Base-by-base conservation (phyloP, 495 filamentous ascomycete species). In the Cercophora samala region DNA sequence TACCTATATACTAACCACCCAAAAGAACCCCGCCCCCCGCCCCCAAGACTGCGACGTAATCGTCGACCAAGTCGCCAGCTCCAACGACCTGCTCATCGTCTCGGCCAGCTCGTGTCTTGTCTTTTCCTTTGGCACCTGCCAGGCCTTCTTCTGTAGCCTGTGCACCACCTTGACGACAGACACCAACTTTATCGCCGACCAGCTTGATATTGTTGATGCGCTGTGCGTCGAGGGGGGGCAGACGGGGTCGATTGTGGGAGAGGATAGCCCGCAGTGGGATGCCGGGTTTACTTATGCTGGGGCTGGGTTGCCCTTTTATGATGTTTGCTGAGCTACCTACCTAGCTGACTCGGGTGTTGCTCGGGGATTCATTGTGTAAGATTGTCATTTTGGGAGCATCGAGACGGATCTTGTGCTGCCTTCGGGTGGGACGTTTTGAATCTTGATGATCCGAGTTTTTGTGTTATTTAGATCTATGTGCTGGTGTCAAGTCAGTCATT, bases 81-180 rank as follows among this genome's bases (percentile, higher is more conserved):
- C 78, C 19, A 68, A 73, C 56, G 72, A 75, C 37, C 63, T 74
- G 15, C 67, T 80, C 53, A 70, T 77, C 25, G 67, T 81, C n/a
- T 65, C 77, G 19, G 62, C 74, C 55, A 77, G 73, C 66, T 70
- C 78, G 18, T 81, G 79, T 67, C 72, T 80, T 2, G 60, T 74
- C 37, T 81, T 79, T 65, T 65, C 75, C 22, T 78, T 64, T 60
- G 25, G 66, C 37, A 78, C 77, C 19, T 81, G 79, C 66, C 74
- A 76, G 71, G 79, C 69, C 60, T 80, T 80, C 69, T 81, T 81
- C 73, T 81, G 78, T 70, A 76, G 77, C 23, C 66, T 81, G 15
- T 81, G 78, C 66, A 23, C 69, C 46, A 75, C 70, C 5, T 69
- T 81, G 18, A 60, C 46, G 56, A 80, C 78, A 65, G 72, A 72